Evolutionary conservation across 352 stramenopile species (phyloP).

Genomic region (Phytophthora boehmeriae): DNA sequence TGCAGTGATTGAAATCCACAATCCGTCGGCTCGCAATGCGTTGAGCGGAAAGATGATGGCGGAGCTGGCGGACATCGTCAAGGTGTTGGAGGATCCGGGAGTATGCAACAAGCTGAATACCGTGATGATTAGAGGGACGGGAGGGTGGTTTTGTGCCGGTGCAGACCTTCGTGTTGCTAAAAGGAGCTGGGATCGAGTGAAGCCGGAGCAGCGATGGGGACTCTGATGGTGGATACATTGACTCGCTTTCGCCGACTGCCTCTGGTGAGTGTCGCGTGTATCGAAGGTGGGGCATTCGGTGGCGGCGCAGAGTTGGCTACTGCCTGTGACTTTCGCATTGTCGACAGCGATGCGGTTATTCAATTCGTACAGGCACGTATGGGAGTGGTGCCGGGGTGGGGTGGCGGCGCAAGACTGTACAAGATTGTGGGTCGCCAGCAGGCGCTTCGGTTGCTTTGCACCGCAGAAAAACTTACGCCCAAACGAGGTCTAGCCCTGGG

Average conservation of each 20-base stretch:
- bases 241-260: conserved; percentile 73
- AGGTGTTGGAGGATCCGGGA: conserved; percentile 51
- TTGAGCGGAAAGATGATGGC: conserved; percentile 91
- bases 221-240: conserved; percentile 77
- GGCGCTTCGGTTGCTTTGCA: conserved; percentile 76
- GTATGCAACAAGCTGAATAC: conserved; percentile 63
- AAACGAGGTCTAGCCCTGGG: conserved; percentile 5
- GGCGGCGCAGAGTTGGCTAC: conserved; percentile 86
- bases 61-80: conserved; percentile 76
- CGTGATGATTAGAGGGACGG: conserved; percentile 60
- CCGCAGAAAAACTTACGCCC: conserved; percentile 58
- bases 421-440: conserved; percentile 79
- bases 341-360: conserved; percentile 66
- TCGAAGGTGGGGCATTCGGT: conserved; percentile 84
- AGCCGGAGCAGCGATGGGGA: conserved; percentile 67
- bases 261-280: conserved; percentile 74
- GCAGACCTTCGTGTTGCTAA: conserved; percentile 83
- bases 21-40: conserved; percentile 69
- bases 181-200: conserved; percentile 74
- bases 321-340: conserved; percentile 82
- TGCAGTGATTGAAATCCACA: conserved; percentile 75
- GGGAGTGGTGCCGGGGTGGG: conserved; percentile 86
- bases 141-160: conserved; percentile 85
- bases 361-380: conserved; percentile 88
- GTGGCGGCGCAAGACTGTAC: conserved; percentile 73